Percentiles rank a stretch among this genome's conserved stretches.
Evolutionary conservation across 352 stramenopile species (phyloP).

Genomic region (Pythium oligandrum): DNA sequence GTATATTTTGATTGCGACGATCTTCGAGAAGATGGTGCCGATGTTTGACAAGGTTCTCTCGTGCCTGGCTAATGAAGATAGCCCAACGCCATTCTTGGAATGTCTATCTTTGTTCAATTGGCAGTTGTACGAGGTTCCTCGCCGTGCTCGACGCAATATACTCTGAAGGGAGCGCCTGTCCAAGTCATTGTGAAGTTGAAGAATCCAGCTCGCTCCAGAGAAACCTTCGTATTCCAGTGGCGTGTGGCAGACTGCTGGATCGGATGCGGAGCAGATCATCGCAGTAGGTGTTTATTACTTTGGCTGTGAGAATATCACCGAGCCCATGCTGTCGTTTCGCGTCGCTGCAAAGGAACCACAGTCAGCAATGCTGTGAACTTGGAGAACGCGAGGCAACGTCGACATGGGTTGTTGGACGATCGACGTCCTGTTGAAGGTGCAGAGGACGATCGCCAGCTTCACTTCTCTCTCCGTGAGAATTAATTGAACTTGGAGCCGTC

Average conservation of each 20-base stretch:
- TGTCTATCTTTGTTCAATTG: slow-evolving; percentile 9
- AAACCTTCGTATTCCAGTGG: slow-evolving; percentile 22
- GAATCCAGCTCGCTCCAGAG: slow-evolving; percentile 28
- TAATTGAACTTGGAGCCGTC: neutral
- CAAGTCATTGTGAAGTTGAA: slow-evolving; percentile 37
- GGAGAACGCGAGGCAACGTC: slow-evolving; percentile 16
- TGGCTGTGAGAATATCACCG: slow-evolving; percentile 28
- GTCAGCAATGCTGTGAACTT: slow-evolving; percentile 14
- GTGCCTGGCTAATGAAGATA: neutral
- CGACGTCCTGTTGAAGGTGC: slow-evolving; percentile 8
- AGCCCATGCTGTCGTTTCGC: slow-evolving; percentile 24
- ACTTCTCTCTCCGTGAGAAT: slow-evolving; percentile 20
- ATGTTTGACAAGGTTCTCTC: slow-evolving; percentile 23
- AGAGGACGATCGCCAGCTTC: slow-evolving; percentile 9
- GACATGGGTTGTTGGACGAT: slow-evolving; percentile 21
- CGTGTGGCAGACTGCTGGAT: slow-evolving; percentile 27
- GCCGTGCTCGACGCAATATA: slow-evolving; percentile 3
- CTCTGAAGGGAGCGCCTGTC: slow-evolving; percentile 11
- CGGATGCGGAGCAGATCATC: slow-evolving; percentile 23
- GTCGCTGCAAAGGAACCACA: slow-evolving; percentile 12
- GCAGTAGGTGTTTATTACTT: slow-evolving; percentile 33
- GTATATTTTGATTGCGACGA: slow-evolving; percentile 17
- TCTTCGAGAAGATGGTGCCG: slow-evolving; percentile 27
- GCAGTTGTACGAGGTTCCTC: slow-evolving; percentile 7
- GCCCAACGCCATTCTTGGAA: neutral